Conservation (phyloP, 2,329 filamentous ascomycete genomes). For the Alternaria arbusti region DNA sequence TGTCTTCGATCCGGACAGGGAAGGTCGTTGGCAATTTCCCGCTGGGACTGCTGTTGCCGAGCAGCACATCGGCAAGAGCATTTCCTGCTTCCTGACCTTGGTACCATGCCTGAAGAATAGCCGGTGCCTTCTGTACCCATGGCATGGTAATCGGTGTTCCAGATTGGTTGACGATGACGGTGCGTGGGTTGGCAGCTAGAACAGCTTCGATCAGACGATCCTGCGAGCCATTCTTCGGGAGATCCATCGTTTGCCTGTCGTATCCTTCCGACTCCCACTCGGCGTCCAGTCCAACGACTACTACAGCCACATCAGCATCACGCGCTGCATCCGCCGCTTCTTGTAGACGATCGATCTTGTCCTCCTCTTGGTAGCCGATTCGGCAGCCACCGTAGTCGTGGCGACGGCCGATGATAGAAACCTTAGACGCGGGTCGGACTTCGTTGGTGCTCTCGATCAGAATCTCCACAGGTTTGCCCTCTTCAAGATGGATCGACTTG, state of each 20-base stretch:
- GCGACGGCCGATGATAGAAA: conserved; percentile 62
- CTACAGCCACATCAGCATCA: conserved; percentile 75
- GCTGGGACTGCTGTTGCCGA: conserved; percentile 74
- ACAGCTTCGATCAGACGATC: conserved; percentile 70
- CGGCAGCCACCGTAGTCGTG: conserved; percentile 75
- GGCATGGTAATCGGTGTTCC: conserved; percentile 76
- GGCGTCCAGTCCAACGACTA: conserved; percentile 78
- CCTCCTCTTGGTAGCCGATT: conserved; percentile 73
- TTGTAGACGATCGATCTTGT: conserved; percentile 62
- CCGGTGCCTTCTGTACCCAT: conserved; percentile 69
- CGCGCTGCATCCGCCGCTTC: conserved; percentile 71
- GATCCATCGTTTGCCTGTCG: conserved; percentile 67
- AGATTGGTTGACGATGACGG: conserved; percentile 75
- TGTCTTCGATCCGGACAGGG: conserved; percentile 65
- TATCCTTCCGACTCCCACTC: conserved; percentile 78
- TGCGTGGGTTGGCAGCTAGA: conserved; percentile 69
- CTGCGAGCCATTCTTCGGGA: conserved; percentile 63
- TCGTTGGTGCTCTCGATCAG: conserved; percentile 71
- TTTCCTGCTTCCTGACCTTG: conserved; percentile 87
- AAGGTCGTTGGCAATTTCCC: conserved; percentile 78
- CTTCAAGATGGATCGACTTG: conserved; percentile 66
- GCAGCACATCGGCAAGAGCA: conserved; percentile 77
- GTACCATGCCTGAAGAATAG: conserved; percentile 80
- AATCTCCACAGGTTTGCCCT: conserved; percentile 65
- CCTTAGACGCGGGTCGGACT: conserved; percentile 66